Conservation (phyloP, 805 yeast species). For the Blastobotrys attinorum region DNA sequence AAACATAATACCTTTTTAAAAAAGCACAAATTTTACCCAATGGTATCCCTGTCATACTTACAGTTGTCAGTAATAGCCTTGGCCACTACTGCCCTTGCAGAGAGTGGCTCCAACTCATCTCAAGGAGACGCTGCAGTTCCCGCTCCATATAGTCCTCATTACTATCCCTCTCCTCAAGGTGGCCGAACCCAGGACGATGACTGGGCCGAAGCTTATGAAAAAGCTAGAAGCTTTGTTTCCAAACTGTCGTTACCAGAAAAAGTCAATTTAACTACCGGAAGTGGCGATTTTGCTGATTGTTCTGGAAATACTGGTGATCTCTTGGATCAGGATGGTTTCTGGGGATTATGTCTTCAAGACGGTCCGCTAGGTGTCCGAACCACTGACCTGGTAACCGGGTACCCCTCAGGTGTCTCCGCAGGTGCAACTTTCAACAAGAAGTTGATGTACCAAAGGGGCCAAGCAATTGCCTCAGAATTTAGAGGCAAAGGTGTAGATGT, state of each 20-base stretch:
- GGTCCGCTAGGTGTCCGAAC: constrained; percentile 52
- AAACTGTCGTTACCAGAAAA: constrained; percentile 50
- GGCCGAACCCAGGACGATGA: constrained; percentile 26
- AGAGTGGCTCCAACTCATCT: too few species aligned
- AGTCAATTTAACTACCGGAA: constrained; percentile 54
- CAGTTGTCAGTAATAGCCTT: too few species aligned
- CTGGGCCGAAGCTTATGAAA: constrained; percentile 51
- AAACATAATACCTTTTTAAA: too few species aligned
- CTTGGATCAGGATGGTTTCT: constrained; percentile 44
- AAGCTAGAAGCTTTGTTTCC: constrained; percentile 46
- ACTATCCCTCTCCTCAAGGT: constrained; percentile 15
- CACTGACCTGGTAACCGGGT: constrained; percentile 47
- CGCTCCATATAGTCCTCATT: constrained; percentile 15
- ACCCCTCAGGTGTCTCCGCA: constrained; percentile 50
- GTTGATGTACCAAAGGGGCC: constrained; percentile 43
- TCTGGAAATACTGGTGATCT: constrained; percentile 50
- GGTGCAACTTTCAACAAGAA: constrained; percentile 49
- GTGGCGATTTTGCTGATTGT: constrained; percentile 56
- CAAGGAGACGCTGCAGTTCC: too few species aligned
- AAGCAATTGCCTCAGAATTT: constrained; percentile 48
- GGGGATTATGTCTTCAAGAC: constrained; percentile 50
- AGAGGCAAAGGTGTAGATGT: constrained; percentile 46
- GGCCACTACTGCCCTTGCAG: too few species aligned
- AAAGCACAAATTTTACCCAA: too few species aligned
- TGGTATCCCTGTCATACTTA: too few species aligned